Evolutionary conservation across 345 rosid genomes (phyloP), one percentile per base, ranked within the genome.

Genomic region (Toxicodendron radicans): DNA sequence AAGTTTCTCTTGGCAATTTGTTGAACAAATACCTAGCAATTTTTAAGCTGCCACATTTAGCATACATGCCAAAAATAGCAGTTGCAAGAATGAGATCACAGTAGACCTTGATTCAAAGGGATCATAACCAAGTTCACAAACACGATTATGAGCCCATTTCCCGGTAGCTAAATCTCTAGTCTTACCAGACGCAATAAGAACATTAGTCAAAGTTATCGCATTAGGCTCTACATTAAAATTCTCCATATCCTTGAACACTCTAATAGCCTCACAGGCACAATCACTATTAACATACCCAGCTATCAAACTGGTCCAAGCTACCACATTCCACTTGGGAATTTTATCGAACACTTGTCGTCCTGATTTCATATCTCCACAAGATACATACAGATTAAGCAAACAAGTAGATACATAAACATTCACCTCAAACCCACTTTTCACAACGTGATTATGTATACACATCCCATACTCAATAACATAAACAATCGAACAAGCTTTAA

Each of bases 11-110:
- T 17, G 71, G 82, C 84, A 85, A 79, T 83, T 66, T 75, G 17
- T 87, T 84, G 67, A 84, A 87, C 80, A 87, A 73, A 7, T 61
- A 8, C 64, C 88, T 76, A 0, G 90, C 90, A 6, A 73, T 75
- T 35, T 24, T 63, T 14, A 85, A 4, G 3, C 82, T 80, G 16
- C 85, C 88, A 7, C 85, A 85, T 85, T 83, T 87, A 0, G 83
- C 84, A 20, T 82, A 79, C 83, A 82, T 76, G 49, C 74, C 76
- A 13, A 79, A 11, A 9, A 82, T 23, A 62, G 83, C 78, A 24
- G 83, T 82, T 24, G 81, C 85, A 20, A 82, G 68, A 3, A 82
- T 79, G 77, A 76, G 73, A 62, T 79, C 79, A 35, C 58, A 68
- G 9, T 70, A 33, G 1, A 20, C 49, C 9, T 68, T 3, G 81